phyloP scores from a whole-genome alignment of 345 rosid species.

The Barbarea vulgaris region DNA sequence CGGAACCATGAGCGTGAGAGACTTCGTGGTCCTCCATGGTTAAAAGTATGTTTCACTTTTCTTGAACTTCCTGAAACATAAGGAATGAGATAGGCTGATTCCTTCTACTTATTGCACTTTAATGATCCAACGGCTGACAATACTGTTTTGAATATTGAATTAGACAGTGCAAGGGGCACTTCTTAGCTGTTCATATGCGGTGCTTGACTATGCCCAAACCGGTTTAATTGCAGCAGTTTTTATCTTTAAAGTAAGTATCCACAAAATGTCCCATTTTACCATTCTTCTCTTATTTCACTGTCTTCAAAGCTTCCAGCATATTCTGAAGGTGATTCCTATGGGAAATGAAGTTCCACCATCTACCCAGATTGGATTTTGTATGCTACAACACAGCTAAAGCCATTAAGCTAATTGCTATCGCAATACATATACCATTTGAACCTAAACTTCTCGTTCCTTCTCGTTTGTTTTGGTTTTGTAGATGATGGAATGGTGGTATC shows the following conservation, averaged over 20 bases:
- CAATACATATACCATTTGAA: not conserved
- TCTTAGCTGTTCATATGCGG: conserved; percentile 71
- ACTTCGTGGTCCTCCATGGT: conserved; percentile 95
- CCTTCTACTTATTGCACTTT: conserved; percentile 11
- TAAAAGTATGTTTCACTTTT: conserved; percentile 61
- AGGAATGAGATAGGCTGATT: conserved; percentile 5
- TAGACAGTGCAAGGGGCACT: conserved; percentile 89
- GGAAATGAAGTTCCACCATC: not conserved
- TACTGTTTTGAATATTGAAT: conserved; percentile 27
- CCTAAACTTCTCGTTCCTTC: not conserved
- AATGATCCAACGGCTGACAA: conserved; percentile 18
- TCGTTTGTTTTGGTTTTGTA: conserved; percentile 32
- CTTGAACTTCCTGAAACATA: not conserved
- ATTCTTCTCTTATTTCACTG: conserved; percentile 2
- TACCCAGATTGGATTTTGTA: not conserved
- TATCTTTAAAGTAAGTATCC: conserved; percentile 78
- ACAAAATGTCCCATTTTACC: not conserved
- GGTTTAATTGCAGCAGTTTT: conserved; percentile 97
- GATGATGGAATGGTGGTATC: conserved; percentile 99
- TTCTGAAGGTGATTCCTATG: not conserved
- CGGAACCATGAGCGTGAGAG: conserved; percentile 88
- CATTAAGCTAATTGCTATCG: not conserved
- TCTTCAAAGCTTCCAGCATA: not conserved
- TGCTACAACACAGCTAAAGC: not conserved
- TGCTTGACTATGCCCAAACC: conserved; percentile 96